Evolutionary conservation across 495 filamentous ascomycete genomes (phyloP), one percentile per base, ranked within the genome.

Genomic region (Hypomontagnella submonticulosa): DNA sequence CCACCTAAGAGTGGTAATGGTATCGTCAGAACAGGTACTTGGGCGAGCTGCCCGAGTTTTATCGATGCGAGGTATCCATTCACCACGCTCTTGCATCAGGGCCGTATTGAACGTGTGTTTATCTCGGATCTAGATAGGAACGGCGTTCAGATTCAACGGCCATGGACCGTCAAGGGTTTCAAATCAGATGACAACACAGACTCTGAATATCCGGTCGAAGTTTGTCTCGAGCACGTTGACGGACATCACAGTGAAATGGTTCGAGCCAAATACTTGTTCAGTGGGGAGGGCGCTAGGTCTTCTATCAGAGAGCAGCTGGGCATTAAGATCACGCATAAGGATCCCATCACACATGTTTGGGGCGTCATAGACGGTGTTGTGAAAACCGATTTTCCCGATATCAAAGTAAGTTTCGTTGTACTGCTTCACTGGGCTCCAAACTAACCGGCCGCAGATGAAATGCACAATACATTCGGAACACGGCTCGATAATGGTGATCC

Each of bases 61-160:
- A 89, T 92, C 60, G 90, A 92, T 61, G 87, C 89, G 9, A 80
- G 88, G 40, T 90, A 93, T 61, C 89, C 89, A 1, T 93, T 90
- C 67, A 92, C 90, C 20, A 85, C 90, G 0, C 83, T 92, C 0
- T 79, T 90, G 4, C 90, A 93, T 59, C 90, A 93, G 71, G 90
- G 89, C 5, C 83, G 89, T 77, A 84, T 92, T 2, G 90, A 93
- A 73, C 81, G 87, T 37, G 79, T 90, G 20, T 87, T 93, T 70
- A 85, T 91, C 42, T 75, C 82, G 7, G 90, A 93, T 69, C 81
- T 92, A 64, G 75, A 81, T 36, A 81, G 83, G 68, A 82, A 88
- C 41, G 84, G 82, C 18, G 77, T 85, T 3, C 59, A 76, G 1
- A 81, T 92, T 16, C 80, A 85, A 58, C 75, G 90, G 50, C 85